Evolutionary conservation across 2,329 filamentous ascomycete genomes (phyloP), one percentile per base, ranked within the genome.

Genomic region (Aspergillus fumigatus): DNA sequence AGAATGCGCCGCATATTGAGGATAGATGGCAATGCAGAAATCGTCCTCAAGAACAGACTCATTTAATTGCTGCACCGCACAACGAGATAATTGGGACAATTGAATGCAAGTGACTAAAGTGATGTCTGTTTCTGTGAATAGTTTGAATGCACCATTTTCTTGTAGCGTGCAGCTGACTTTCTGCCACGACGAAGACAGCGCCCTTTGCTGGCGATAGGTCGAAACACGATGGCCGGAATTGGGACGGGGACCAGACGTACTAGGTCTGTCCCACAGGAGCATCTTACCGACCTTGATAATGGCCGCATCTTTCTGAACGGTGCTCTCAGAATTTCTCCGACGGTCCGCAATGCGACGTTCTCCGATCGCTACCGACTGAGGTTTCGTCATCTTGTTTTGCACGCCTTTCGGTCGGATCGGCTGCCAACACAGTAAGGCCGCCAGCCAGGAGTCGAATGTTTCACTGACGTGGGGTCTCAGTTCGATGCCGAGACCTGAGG

Each of bases 251-350:
- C 73, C 72, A 14, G 72, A 71, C n/a, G 71, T 70, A 35, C 70
- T 74, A 2, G 87, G 88, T 70, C 89, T 94, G 74, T 97, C 92
- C 93, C 92, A 97, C 49, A 96, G 81, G 68, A 92, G 87, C 69
- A 96, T 84, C 69, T 92, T 92, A 54, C 92, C 94, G 50, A 97
- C 90, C 71, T 97, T 99, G 78, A 97, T 97, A 62, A 97, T 94
- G 54, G 88, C 86, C 3, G 85, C 84, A 60, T 91, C 88, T 68
- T 88, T 94, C 27, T 81, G 76, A 27, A 80, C 67, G 2, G 81
- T 80, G 51, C 67, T 75, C 59, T 79, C 77, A 9, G 78, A 79
- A 54, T 77, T 75, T 55, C 77, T 68, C 56, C 78, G 72, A 35
- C 75, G 74, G 27, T 79, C 75, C 2, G 70, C 67, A 43, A 75